Conservation (phyloP, 306 rosid genomes). For the Adenanthera pavonina region DNA sequence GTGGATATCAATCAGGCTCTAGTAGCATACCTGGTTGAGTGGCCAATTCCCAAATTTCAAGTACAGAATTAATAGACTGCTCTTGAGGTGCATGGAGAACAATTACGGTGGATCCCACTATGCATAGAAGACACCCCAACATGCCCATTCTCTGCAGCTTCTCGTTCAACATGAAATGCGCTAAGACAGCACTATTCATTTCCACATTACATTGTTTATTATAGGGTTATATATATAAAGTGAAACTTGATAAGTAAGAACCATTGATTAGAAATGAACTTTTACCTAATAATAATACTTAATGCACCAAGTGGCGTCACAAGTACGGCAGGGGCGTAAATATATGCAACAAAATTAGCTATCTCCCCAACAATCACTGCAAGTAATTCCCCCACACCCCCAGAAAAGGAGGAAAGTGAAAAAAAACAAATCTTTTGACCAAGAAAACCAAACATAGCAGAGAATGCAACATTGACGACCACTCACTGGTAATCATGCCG, state of each 20-base stretch:
- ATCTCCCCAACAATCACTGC: slow-evolving; percentile 89
- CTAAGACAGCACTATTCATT: slow-evolving; percentile 76
- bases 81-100: slow-evolving; percentile 89
- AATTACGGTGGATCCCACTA: slow-evolving; percentile 73
- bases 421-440: background rate
- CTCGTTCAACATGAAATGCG: slow-evolving; percentile 83
- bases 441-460: background rate
- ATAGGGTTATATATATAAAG: background rate
- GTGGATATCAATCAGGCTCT: background rate
- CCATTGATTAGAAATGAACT: background rate
- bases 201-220: slow-evolving; percentile 16
- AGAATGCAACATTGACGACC: background rate
- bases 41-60: slow-evolving; percentile 83
- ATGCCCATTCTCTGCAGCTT: slow-evolving; percentile 88
- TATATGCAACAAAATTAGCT: slow-evolving; percentile 82
- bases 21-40: slow-evolving; percentile 71
- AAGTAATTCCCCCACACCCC: background rate
- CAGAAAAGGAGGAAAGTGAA: background rate
- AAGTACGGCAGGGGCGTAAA: slow-evolving; percentile 83
- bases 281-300: slow-evolving; percentile 89
- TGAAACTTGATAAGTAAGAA: background rate
- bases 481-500: slow-evolving; percentile 88
- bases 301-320: slow-evolving; percentile 94
- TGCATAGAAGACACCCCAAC: slow-evolving; percentile 86
- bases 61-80: slow-evolving; percentile 58